Percentiles rank a stretch among this genome's conserved stretches.
phyloP scores from a whole-genome alignment of 148 eudicot genomes.

The Cornus florida region DNA sequence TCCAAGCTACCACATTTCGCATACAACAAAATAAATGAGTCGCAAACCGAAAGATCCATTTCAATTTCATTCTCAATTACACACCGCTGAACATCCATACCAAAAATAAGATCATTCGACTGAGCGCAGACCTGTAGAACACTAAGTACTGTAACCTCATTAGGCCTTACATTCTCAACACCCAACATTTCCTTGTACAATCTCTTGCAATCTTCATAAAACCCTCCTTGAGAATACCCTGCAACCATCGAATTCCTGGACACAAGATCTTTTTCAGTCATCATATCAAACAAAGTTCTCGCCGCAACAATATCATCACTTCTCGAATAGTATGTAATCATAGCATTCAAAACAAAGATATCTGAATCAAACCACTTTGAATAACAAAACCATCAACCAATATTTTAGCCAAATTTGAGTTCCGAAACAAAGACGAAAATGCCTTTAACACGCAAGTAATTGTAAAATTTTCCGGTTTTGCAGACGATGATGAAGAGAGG shows the following conservation, averaged over 20 bases:
- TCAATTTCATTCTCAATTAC: conserved; percentile 38
- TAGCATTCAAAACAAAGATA: conserved; percentile 53
- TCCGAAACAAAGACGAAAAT: conserved; percentile 39
- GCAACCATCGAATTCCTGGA: conserved; percentile 74
- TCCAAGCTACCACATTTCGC: conserved; percentile 78
- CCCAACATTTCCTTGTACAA: conserved; percentile 43
- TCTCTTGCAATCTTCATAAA: conserved; percentile 47
- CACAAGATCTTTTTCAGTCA: conserved; percentile 48
- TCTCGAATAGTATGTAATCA: conserved; percentile 54
- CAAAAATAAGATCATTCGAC: conserved; percentile 56
- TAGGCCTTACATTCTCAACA: conserved; percentile 33
- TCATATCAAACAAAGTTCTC: conserved; percentile 47
- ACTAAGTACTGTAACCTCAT: conserved; percentile 47
- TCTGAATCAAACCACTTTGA: conserved; percentile 49
- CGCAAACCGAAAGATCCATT: conserved; percentile 54
- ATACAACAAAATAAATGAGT: conserved; percentile 54
- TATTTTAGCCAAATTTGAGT: conserved; percentile 25
- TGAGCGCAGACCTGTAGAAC: conserved; percentile 62
- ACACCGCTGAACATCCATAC: conserved; percentile 52
- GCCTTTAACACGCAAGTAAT: conserved; percentile 55
- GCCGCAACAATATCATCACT: conserved; percentile 56
- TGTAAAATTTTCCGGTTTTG: conserved; percentile 49
- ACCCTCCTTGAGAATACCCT: conserved; percentile 62
- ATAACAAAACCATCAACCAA: conserved; percentile 43
- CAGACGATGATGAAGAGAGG: conserved; percentile 6